Evolutionary conservation across 1,139 yeast genomes (phyloP), one percentile per base, ranked within the genome.

Genomic region (Blastobotrys elegans): DNA sequence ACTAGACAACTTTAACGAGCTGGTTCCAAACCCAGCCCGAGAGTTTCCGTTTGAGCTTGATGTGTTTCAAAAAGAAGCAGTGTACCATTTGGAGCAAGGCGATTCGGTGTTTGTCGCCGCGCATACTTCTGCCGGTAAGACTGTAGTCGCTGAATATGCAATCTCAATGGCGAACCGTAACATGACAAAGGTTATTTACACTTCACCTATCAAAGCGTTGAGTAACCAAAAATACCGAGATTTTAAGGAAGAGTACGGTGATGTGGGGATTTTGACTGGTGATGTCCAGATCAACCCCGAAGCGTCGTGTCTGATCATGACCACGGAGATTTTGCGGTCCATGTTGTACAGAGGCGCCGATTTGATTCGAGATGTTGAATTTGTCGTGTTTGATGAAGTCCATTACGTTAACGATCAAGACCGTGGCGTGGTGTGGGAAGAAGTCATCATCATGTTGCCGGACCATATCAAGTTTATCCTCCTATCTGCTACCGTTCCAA

Each of bases 351-450:
- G 96, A 62, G 99, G 98, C 47, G 95, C 97, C 0, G 98, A 92
- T 66, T 72, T 92, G 46, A 89, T 92, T 63, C 77, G 98, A 65
- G 99, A 92, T 68, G 97, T 94, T 22, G 97, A 92, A 53, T 92
- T 92, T 75, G 97, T 92, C 21, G 87, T 92, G 40, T 92, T 92
- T 62, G 99, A 92, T 68, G 99, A 92, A 66, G 97, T 92, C 2
- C 99, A 92, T 68, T 92, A 92, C 63, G 96, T 92, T 61, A 89
- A 92, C 61, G 99, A 92, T 69, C 85, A 87, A 50, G 96, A 89
- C 61, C 79, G 99, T 65, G 99, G 99, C 62, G 98, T 92, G 30
- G 99, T 92, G 5, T 92, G 99, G 99, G 99, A 92, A 68, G 99
- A 92, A 66, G 96, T 94, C 7, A 92, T 92, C 52, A 92, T 92